A percentile compares a stretch with the other conserved stretches of the same genome.
These are phyloP conservation scores for Ganoderma lingzhi DNA, from an alignment of 1,284 basidiomycete genomes.

Conservation along the genomic window DNA sequence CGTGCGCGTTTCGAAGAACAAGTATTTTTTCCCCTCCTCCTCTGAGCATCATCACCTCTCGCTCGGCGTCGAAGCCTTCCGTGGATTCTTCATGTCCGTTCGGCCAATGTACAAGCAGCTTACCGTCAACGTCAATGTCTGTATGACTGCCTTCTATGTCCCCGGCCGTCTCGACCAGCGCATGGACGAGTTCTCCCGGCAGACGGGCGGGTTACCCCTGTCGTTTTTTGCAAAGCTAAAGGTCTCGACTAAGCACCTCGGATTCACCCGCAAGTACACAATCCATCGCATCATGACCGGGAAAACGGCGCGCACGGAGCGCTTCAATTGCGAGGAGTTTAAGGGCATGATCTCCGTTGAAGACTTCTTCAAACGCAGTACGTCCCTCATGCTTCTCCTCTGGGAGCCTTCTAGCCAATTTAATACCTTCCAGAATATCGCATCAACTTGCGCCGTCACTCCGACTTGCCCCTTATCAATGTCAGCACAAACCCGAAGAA, in stretches of 20 bases:
- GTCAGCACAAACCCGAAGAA: slow-evolving; percentile 53
- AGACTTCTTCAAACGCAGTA: slow-evolving; percentile 68
- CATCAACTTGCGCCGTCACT: slow-evolving; percentile 54
- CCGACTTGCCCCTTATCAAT: slow-evolving; percentile 68
- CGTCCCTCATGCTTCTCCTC: slow-evolving; percentile 30
- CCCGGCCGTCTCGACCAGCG: slow-evolving; percentile 68
- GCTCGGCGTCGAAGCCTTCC: slow-evolving; percentile 61
- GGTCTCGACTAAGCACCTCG: slow-evolving; percentile 64
- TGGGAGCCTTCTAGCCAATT: not conserved
- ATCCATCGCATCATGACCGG: slow-evolving; percentile 53
- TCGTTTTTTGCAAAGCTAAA: slow-evolving; percentile 61
- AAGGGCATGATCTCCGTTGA: slow-evolving; percentile 62
- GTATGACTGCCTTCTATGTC: slow-evolving; percentile 75
- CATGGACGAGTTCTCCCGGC: slow-evolving; percentile 53
- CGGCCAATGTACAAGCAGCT: slow-evolving; percentile 70
- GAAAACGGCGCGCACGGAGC: slow-evolving; percentile 52
- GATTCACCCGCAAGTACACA: slow-evolving; percentile 58
- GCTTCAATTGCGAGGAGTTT: slow-evolving; percentile 62
- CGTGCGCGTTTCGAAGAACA: slow-evolving; percentile 65
- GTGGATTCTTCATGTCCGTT: slow-evolving; percentile 75
- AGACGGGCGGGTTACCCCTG: slow-evolving; percentile 55
- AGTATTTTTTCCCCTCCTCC: slow-evolving; percentile 63
- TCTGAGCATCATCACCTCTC: slow-evolving; percentile 45
- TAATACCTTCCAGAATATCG: slow-evolving; percentile 57
- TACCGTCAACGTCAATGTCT: slow-evolving; percentile 78